A percentile compares a stretch with the other conserved stretches of the same genome.
These are phyloP conservation scores for Aspergillus glaucus DNA, from an alignment of 2,329 filamentous ascomycete genomes.

Conservation along the genomic window DNA sequence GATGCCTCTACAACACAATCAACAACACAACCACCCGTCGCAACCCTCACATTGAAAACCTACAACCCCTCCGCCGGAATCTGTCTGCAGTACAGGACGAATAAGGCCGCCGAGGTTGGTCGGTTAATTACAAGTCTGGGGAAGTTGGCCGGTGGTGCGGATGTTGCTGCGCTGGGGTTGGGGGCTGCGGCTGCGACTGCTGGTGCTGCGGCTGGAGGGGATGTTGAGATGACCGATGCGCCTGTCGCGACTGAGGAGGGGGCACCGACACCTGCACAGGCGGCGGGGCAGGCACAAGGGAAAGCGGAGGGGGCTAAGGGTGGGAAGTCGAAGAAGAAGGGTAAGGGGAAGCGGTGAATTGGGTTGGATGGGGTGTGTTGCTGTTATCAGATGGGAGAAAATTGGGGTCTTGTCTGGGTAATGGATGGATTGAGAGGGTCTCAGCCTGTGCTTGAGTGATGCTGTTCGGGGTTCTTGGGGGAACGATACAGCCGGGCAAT, in stretches of 20 bases:
- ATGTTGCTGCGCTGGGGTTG: constrained; percentile 50
- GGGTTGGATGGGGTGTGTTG: neutral
- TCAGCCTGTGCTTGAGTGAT: too few species aligned
- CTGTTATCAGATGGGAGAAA: too few species aligned
- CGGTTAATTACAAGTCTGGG: constrained; percentile 73
- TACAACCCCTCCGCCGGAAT: constrained; percentile 77
- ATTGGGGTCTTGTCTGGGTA: too few species aligned
- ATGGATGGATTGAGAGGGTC: too few species aligned
- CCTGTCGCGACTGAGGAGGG: constrained; percentile 12
- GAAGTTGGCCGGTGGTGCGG: constrained; percentile 61
- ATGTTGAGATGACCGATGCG: constrained; percentile 31
- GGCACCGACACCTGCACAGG: constrained; percentile 16
- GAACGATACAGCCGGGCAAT: too few species aligned
- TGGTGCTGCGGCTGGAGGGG: constrained; percentile 18
- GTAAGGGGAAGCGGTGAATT: constrained; percentile 61
- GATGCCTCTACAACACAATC: constrained; percentile 1
- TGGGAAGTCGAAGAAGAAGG: constrained; percentile 51
- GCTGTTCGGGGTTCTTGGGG: too few species aligned
- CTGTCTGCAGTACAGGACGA: constrained; percentile 83
- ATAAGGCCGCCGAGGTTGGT: constrained; percentile 83
- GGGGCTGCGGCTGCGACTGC: constrained; percentile 21
- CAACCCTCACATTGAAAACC: constrained; percentile 76
- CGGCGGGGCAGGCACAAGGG: constrained; percentile 12
- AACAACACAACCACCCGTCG: constrained; percentile 47
- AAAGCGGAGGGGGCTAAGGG: constrained; percentile 23